Conservation (phyloP, 768 basidiomycete species). For the Tylopilus rubrobrunneus region DNA sequence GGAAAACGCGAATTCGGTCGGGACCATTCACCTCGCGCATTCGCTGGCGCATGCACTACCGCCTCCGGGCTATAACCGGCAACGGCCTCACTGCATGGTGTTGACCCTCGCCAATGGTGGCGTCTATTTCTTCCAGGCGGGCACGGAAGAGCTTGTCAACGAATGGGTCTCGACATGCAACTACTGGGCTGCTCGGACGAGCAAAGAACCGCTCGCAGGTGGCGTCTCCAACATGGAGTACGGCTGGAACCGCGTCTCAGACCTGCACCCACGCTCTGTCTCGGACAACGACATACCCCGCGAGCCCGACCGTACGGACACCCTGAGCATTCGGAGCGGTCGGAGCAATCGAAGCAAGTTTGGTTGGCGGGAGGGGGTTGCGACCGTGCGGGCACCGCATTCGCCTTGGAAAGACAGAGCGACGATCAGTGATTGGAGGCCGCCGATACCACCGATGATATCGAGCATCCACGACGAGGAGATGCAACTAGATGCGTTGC, state of each 20-base stretch:
- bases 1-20: constrained; percentile 85
- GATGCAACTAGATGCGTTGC: constrained; percentile 83
- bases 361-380: constrained; percentile 63
- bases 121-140: constrained; percentile 98
- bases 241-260: constrained; percentile 85
- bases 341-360: constrained; percentile 73
- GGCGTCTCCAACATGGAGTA: constrained; percentile 99
- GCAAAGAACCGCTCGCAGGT: constrained; percentile 91
- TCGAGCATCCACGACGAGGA: constrained; percentile 90
- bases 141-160: constrained; percentile 96
- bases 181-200: constrained; percentile 96
- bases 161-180: constrained; percentile 99
- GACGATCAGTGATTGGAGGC: constrained; percentile 90
- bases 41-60: constrained; percentile 85
- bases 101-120: constrained; percentile 84
- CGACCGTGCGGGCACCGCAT: constrained; percentile 59
- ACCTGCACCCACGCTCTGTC: constrained; percentile 49
- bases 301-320: constrained; percentile 52
- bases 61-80: constrained; percentile 85
- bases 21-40: constrained; percentile 82
- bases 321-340: constrained; percentile 69
- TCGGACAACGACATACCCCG: constrained; percentile 57
- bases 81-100: constrained; percentile 94
- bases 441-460: constrained; percentile 80
- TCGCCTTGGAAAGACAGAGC: constrained; percentile 78